Percentiles rank a stretch among this genome's conserved stretches.
phyloP scores from a whole-genome alignment of 2,329 filamentous ascomycete genomes.

The Aaosphaeria pasadenensis region DNA sequence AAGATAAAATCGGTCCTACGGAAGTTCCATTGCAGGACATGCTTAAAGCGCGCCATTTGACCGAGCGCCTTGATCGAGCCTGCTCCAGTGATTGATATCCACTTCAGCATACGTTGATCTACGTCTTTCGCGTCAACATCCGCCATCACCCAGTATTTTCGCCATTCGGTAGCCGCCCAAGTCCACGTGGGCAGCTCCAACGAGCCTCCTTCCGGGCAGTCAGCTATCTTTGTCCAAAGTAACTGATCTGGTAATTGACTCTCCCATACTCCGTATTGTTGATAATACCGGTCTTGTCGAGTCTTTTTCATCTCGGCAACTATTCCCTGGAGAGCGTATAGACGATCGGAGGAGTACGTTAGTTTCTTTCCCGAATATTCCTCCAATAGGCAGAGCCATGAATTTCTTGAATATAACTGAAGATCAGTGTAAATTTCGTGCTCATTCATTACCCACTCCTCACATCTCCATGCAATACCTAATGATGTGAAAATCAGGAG shows the following conservation, averaged over 20 bases:
- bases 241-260: not conserved
- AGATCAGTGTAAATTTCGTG: not conserved
- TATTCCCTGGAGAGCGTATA: not conserved
- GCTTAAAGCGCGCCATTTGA: too few relatives aligned
- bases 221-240: not conserved
- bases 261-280: not conserved
- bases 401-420: not conserved
- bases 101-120: too few relatives aligned
- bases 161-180: not conserved
- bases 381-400: not conserved
- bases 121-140: too few relatives aligned
- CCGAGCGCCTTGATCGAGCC: too few relatives aligned
- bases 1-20: too few relatives aligned
- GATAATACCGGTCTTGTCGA: slow-evolving; percentile 1
- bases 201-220: not conserved
- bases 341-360: not conserved
- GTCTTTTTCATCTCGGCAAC: not conserved
- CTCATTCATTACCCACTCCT: not conserved
- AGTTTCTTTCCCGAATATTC: not conserved
- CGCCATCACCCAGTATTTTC: too few relatives aligned
- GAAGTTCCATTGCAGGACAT: too few relatives aligned
- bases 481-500: not conserved
- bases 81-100: too few relatives aligned
- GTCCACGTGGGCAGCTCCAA: not conserved
- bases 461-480: not conserved